Conservation (phyloP, 2,329 filamentous ascomycete species). For the Colletotrichum tanaceti region DNA sequence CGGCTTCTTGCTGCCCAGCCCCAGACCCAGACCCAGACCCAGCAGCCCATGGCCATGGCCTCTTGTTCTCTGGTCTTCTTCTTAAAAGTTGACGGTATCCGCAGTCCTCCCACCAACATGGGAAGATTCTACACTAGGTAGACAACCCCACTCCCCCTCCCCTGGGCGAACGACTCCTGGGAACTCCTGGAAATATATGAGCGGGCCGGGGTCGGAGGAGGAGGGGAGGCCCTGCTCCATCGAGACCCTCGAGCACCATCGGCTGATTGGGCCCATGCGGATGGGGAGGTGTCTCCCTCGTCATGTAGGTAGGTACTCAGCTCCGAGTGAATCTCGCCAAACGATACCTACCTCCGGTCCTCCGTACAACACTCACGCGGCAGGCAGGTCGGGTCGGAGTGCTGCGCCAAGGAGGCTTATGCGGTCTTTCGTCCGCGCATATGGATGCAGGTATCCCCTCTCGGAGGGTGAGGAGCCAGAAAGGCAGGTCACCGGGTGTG, state of each 20-base stretch:
- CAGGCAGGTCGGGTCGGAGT: too few species aligned
- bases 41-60: too few species aligned
- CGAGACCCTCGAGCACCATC: slow-evolving; percentile 9
- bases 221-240: slow-evolving; percentile 24
- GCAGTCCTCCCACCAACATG: slow-evolving; percentile 21
- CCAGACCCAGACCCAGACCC: too few species aligned
- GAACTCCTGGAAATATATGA: slow-evolving; percentile 32
- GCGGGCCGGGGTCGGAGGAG: slow-evolving; percentile 22
- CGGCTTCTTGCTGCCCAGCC: slow-evolving; percentile 4
- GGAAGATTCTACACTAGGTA: slow-evolving; percentile 30
- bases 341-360: too few species aligned
- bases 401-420: slow-evolving; percentile 15
- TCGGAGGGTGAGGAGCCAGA: slow-evolving; percentile 26
- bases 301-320: slow-evolving; percentile 4
- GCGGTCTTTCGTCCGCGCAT: background rate
- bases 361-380: too few species aligned
- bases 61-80: too few species aligned
- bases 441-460: background rate
- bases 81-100: too few species aligned
- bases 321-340: background rate
- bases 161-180: slow-evolving; percentile 31
- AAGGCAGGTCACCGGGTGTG: slow-evolving; percentile 20
- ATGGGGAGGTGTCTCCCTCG: slow-evolving; percentile 8
- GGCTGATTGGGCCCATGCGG: slow-evolving; percentile 16
- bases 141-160: too few species aligned